Percentiles rank a stretch among this genome's conserved stretches.
phyloP scores from a whole-genome alignment of 768 basidiomycete genomes.

The Termitomyces sp. region DNA sequence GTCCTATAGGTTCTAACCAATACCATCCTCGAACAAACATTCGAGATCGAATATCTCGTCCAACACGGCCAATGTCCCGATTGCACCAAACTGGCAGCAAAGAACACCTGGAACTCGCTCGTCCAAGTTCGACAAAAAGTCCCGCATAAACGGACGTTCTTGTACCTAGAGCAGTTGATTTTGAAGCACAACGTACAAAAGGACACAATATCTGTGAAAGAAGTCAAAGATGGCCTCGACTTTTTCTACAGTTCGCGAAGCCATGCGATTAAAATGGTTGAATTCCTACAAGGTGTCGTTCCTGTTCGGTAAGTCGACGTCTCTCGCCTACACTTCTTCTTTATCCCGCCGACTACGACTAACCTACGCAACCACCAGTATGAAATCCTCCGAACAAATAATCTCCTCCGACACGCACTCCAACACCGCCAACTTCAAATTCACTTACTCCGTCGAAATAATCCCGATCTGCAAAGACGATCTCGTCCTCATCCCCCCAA shows the following conservation, averaged over 20 bases:
- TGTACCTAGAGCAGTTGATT: conserved; percentile 96
- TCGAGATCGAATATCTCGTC: conserved; percentile 94
- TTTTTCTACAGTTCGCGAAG: conserved; percentile 93
- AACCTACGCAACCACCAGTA: conserved; percentile 36
- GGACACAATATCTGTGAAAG: conserved; percentile 90
- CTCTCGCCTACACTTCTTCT: not conserved
- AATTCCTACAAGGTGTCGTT: conserved; percentile 84
- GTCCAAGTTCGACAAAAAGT: conserved; percentile 99
- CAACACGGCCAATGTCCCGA: conserved; percentile 95
- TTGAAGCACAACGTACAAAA: conserved; percentile 96
- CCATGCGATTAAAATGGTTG: conserved; percentile 95
- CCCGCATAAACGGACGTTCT: conserved; percentile 94
- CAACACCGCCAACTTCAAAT: conserved; percentile 93
- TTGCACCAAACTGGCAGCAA: conserved; percentile 91
- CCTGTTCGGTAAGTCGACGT: conserved; percentile 66
- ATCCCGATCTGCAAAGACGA: conserved; percentile 98
- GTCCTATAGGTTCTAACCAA: conserved; percentile 76
- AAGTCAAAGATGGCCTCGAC: conserved; percentile 92
- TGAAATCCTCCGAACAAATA: conserved; percentile 92
- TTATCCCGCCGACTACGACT: too few species aligned
- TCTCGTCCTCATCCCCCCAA: conserved; percentile 82
- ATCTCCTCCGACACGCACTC: conserved; percentile 91
- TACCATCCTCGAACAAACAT: conserved; percentile 95
- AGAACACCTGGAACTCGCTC: conserved; percentile 97
- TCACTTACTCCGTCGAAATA: conserved; percentile 97